A percentile compares a stretch with the other conserved stretches of the same genome.
phyloP scores from a whole-genome alignment of 129 eudicot genomes.

The Silybum marianum region DNA sequence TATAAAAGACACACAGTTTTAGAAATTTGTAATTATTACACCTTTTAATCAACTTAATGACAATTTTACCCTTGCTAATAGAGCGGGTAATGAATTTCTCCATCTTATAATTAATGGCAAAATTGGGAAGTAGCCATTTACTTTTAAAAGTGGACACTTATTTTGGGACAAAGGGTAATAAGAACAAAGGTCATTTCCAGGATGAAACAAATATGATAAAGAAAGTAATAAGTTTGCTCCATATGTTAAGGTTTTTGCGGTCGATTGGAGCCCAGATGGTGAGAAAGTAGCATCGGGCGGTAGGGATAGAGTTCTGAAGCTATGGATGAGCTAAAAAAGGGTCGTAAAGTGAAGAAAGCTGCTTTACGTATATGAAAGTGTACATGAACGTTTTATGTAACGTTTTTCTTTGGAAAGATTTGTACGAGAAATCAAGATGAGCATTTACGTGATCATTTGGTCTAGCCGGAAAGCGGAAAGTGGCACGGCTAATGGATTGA shows the following conservation, averaged over 20 bases:
- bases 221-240: not conserved
- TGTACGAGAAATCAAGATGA: not conserved
- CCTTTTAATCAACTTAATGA: not conserved
- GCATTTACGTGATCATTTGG: not conserved
- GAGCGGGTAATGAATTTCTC: not conserved
- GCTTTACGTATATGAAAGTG: slow-evolving; percentile 21
- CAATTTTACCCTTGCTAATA: not conserved
- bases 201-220: not conserved
- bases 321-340: slow-evolving; percentile 83
- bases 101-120: not conserved
- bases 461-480: not conserved
- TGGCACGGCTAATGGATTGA: not conserved
- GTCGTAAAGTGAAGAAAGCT: slow-evolving; percentile 5
- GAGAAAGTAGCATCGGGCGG: slow-evolving; percentile 99
- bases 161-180: not conserved
- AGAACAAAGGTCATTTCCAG: not conserved
- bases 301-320: slow-evolving; percentile 80
- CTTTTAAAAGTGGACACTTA: not conserved
- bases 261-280: slow-evolving; percentile 99
- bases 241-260: slow-evolving; percentile 76
- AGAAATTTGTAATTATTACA: not conserved
- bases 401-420: not conserved
- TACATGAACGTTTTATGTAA: slow-evolving; percentile 5
- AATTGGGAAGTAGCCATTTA: not conserved
- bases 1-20: not conserved